Base-by-base conservation (phyloP, 2,329 filamentous ascomycete genomes). In the Aspergillus flavus region DNA sequence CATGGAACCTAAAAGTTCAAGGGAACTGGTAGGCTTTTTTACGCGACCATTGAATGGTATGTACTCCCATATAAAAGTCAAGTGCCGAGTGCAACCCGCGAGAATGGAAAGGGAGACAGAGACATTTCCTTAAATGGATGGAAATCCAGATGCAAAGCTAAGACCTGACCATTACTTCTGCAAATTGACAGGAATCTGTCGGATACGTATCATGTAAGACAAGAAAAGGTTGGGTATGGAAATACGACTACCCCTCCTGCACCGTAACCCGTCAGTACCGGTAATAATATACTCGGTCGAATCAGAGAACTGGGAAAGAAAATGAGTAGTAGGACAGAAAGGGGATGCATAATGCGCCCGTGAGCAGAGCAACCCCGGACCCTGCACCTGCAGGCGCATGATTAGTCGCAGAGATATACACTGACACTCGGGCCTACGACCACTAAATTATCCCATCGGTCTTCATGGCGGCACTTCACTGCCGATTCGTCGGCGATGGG, bases 331-430 rank as follows among this genome's bases (percentile, higher is more conserved):
- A 46, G 45, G 16, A 36, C 11, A 36, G n/a, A 55, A 36, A 39
- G 28, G 30, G 21, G 34, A 39, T 55, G 52, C 52, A 54, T 21
- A 54, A 55, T 39, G 12, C 52, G 52, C 30, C 52, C 52, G 32
- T 23, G 30, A 54, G 32, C 52, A 54, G 45, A 61, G 58, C 41
- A 52, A 64, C 63, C 67, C 67, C 59, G 50, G 66, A 68, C 66
- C 66, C 62, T 68, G 58, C 61, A 65, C 61, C 63, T 62, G 63
- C 65, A 65, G 61, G 32, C 58, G 63, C 61, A 63, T 60, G 50
- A 62, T 63, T 61, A 67, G 63, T 59, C 59, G 65, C 62, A 61
- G 59, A 58, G 46, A 59, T 46, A 52, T 56, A 46, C 53, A 60
- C 46, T 59, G 46, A 58, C 59, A 54, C 52, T 54, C 52, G 52